A percentile compares a stretch with the other conserved stretches of the same genome.
Evolutionary conservation across 2,329 filamentous ascomycete species (phyloP).

Genomic region (Hortaea sp.): DNA sequence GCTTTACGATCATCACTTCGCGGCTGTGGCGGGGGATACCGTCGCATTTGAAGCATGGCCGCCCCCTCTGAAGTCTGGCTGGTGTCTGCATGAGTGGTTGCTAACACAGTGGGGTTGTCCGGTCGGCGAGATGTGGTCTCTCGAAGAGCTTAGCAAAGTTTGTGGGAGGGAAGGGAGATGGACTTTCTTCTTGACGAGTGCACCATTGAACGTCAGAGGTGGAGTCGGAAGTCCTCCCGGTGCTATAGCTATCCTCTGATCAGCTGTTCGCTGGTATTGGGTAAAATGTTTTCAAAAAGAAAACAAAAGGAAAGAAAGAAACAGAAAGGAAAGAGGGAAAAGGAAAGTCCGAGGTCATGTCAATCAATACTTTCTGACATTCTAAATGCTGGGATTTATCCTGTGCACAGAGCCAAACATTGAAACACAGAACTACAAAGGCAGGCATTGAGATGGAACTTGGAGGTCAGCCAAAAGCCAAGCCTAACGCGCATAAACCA

Average conservation of each 20-base stretch:
- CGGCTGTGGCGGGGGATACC: not conserved
- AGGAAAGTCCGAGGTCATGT: no score
- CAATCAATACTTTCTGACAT: no score
- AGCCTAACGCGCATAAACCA: no score
- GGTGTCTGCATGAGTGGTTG: slow-evolving; percentile 1
- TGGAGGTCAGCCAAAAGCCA: no score
- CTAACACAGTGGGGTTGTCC: not conserved
- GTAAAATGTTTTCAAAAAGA: no score
- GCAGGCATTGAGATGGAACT: no score
- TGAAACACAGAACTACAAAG: no score
- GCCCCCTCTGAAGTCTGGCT: not conserved
- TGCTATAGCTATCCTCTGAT: not conserved
- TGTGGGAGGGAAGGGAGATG: not conserved
- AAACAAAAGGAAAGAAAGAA: no score
- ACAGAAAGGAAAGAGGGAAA: no score
- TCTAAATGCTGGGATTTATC: no score
- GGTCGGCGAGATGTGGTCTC: not conserved
- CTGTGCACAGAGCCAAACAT: no score
- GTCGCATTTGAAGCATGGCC: not conserved
- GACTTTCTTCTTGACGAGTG: slow-evolving; percentile 1
- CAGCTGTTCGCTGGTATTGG: no score
- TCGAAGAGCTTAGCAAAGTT: not conserved
- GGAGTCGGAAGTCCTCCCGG: not conserved
- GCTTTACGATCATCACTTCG: slow-evolving; percentile 1
- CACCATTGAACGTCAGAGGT: not conserved